phyloP scores from a whole-genome alignment of 495 filamentous ascomycete genomes.

The Penicillium ochrochloron region DNA sequence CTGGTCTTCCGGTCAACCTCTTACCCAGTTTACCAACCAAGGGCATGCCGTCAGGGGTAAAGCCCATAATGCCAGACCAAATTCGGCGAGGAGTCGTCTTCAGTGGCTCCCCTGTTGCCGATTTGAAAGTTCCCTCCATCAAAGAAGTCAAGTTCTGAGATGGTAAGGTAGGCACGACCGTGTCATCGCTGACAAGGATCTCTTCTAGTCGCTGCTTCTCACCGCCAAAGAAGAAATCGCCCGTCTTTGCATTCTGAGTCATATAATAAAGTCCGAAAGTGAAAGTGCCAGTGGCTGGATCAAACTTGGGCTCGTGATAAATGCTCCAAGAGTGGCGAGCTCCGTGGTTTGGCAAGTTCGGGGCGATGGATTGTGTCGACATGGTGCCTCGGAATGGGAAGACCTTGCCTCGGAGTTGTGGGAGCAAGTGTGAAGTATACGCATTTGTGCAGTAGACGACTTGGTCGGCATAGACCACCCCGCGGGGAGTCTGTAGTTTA shows the following conservation, averaged over 20 bases:
- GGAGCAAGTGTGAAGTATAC: constrained; percentile 8
- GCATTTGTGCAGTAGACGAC: constrained; percentile 11
- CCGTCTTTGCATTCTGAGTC: constrained; percentile 13
- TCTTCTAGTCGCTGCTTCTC: constrained; percentile 12
- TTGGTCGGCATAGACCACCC: constrained; percentile 8
- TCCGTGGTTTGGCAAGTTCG: neutral
- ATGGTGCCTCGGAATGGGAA: constrained; percentile 11
- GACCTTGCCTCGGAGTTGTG: constrained; percentile 8
- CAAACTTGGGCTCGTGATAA: constrained; percentile 8
- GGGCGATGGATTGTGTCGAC: constrained; percentile 6
- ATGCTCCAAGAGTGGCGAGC: constrained; percentile 12
- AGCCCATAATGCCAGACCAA: constrained; percentile 15
- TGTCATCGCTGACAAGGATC: constrained; percentile 10
- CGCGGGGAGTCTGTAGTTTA: neutral
- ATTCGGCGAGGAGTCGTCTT: constrained; percentile 3
- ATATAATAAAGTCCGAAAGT: constrained; percentile 10
- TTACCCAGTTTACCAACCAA: constrained; percentile 5
- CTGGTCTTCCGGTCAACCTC: constrained; percentile 1
- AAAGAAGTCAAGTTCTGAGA: neutral
- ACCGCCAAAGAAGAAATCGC: constrained; percentile 11
- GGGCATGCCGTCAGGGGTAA: constrained; percentile 7
- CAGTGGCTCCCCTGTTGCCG: neutral
- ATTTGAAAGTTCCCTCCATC: constrained; percentile 8
- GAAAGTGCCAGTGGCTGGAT: constrained; percentile 9
- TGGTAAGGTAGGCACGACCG: constrained; percentile 1